These are phyloP conservation scores for Rhododendron ovatum DNA, from an alignment of 148 eudicot species.

Conservation along the genomic window DNA sequence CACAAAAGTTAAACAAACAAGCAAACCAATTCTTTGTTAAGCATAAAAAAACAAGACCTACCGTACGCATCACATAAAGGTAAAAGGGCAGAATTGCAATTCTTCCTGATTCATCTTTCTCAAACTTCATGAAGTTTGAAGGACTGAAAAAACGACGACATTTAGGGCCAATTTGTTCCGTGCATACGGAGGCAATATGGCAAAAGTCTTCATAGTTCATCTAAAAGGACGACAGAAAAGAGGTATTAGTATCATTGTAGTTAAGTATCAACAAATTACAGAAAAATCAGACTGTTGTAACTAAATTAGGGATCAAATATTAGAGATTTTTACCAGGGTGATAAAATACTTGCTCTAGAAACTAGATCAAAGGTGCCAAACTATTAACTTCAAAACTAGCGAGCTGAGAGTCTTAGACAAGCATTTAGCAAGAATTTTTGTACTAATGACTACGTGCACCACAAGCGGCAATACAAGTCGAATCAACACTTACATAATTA, in stretches of 20 bases:
- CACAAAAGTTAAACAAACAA: background rate
- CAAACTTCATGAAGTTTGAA: conserved; percentile 99
- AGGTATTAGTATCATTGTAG: conserved; percentile 8
- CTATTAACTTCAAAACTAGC: background rate
- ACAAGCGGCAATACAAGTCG: background rate
- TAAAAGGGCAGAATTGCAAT: conserved; percentile 96
- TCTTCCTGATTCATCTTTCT: conserved; percentile 96
- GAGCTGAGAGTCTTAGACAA: background rate
- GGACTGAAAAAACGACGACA: conserved; percentile 98
- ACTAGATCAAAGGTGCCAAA: background rate
- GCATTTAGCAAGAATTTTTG: background rate
- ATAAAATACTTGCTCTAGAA: background rate
- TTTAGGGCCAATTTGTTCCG: conserved; percentile 97
- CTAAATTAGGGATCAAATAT: background rate
- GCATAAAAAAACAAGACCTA: conserved; percentile 23
- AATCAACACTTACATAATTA: background rate
- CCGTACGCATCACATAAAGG: conserved; percentile 99
- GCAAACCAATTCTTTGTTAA: background rate
- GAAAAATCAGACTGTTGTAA: background rate
- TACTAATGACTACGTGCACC: background rate
- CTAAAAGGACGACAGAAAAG: conserved; percentile 32
- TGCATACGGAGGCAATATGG: conserved; percentile 98
- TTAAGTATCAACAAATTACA: background rate
- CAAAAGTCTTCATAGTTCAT: conserved; percentile 99
- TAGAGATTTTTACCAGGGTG: background rate